Conservation (phyloP, 2,329 filamentous ascomycete genomes). For the Juglanconis juglandina region DNA sequence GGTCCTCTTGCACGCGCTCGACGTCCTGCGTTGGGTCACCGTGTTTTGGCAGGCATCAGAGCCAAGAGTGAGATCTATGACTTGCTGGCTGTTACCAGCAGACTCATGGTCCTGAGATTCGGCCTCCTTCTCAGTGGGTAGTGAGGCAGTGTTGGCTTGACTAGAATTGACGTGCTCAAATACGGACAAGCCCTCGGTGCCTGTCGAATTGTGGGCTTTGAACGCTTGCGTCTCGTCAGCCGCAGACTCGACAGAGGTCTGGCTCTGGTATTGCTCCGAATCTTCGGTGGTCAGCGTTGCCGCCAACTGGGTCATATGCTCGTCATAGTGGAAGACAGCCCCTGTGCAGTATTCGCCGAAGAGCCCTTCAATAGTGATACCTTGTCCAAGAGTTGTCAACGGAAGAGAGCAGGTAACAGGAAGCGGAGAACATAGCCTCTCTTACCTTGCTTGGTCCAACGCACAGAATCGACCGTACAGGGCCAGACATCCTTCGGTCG, state of each 20-base stretch:
- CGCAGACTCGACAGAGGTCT: constrained; percentile 7
- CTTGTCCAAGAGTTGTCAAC: constrained; percentile 23
- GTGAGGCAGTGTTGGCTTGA: neutral
- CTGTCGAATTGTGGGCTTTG: neutral
- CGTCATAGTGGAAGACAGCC: constrained; percentile 62
- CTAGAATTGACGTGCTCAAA: neutral
- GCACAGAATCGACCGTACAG: constrained; percentile 65
- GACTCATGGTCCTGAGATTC: no score
- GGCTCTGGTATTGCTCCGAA: neutral
- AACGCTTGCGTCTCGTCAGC: neutral
- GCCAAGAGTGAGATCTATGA: constrained; percentile 11
- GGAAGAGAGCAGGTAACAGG: neutral
- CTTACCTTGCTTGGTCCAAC: constrained; percentile 57
- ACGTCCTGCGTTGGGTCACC: neutral
- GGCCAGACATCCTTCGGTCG: constrained; percentile 75
- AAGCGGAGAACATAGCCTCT: neutral
- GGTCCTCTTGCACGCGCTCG: neutral
- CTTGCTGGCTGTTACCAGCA: neutral
- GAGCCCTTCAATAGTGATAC: constrained; percentile 60
- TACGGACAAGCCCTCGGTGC: no score
- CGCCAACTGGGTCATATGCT: constrained; percentile 46
- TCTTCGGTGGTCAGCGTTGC: neutral
- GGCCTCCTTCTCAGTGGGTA: neutral
- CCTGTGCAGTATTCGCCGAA: constrained; percentile 69
- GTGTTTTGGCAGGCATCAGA: neutral